A percentile compares a stretch with the other conserved stretches of the same genome.
Evolutionary conservation across 169 alveolate genomes (phyloP).

Genomic region (Babesia divergens): DNA sequence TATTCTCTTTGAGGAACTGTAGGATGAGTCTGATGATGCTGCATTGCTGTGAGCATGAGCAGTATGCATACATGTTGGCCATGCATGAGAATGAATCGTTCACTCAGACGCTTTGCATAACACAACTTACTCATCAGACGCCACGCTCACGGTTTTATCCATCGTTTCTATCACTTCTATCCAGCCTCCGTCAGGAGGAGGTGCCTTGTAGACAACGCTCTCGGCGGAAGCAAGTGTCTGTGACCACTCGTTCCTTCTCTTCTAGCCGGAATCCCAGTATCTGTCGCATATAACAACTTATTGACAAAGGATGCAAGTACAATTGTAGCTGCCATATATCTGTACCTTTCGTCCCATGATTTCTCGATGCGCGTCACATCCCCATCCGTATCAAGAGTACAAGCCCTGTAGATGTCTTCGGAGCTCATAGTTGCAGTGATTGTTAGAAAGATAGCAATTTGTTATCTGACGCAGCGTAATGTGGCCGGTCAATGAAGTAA

Average conservation of each 20-base stretch:
- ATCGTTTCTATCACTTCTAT: not conserved
- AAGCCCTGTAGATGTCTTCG: not conserved
- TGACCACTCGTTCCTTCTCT: no score
- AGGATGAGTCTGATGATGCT: slow-evolving; percentile 66
- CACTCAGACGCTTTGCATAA: not conserved
- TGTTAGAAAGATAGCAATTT: not conserved
- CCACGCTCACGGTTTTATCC: slow-evolving; percentile 26
- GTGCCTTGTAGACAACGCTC: not conserved
- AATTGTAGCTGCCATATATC: no score
- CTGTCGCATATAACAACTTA: no score
- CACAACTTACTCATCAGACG: slow-evolving; percentile 23
- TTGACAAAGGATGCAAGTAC: no score
- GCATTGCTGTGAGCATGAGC: not conserved
- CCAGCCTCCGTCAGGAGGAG: not conserved
- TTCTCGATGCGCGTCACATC: slow-evolving; percentile 3
- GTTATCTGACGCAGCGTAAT: no score
- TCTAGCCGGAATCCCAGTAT: no score
- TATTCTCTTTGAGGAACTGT: slow-evolving; percentile 74
- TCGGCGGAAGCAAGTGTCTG: not conserved
- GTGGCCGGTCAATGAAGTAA: not conserved
- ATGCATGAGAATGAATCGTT: not conserved
- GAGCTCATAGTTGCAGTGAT: not conserved
- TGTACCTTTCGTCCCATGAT: no score
- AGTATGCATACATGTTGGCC: not conserved
- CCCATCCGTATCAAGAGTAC: slow-evolving; percentile 2